A percentile compares a stretch with the other conserved stretches of the same genome.
phyloP scores from a whole-genome alignment of 2,329 filamentous ascomycete genomes.

The Knufia fluminis region DNA sequence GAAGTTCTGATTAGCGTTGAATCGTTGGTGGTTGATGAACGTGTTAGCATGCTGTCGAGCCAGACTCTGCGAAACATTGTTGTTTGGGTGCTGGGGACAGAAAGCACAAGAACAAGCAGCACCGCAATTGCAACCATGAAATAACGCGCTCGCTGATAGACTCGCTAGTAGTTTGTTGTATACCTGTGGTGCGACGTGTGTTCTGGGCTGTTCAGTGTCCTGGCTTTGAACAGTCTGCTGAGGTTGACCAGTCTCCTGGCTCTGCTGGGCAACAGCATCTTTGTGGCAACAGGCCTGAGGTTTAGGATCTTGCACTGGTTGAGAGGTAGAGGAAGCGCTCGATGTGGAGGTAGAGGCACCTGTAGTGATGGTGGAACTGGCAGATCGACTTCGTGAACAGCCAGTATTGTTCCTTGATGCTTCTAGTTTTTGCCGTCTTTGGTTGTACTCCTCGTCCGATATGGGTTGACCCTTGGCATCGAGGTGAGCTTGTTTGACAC shows the following conservation, averaged over 20 bases:
- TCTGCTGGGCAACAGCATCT: conserved; percentile 13
- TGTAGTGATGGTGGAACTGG: conserved; percentile 14
- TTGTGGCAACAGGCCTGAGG: conserved; percentile 19
- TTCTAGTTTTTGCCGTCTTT: conserved; percentile 16
- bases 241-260: conserved; percentile 5
- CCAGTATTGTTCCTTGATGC: conserved; percentile 5
- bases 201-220: too few relatives aligned
- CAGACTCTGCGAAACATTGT: conserved; percentile 18
- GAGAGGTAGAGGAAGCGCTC: conserved; percentile 12
- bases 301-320: conserved; percentile 5
- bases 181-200: background rate
- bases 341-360: too few relatives aligned
- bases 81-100: conserved; percentile 24
- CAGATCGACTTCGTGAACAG: background rate
- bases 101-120: conserved; percentile 21
- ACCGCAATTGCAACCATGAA: conserved; percentile 21
- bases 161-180: background rate
- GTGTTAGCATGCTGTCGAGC: conserved; percentile 17
- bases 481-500: conserved; percentile 19
- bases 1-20: conserved; percentile 10
- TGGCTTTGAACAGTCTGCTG: too few relatives aligned
- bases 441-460: conserved; percentile 16
- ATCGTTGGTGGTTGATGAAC: conserved; percentile 18
- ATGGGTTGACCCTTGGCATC: conserved; percentile 21
- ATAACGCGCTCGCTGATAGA: conserved; percentile 9